Base-by-base conservation (phyloP, 768 basidiomycete genomes). In the Strobilomyces confusus region DNA sequence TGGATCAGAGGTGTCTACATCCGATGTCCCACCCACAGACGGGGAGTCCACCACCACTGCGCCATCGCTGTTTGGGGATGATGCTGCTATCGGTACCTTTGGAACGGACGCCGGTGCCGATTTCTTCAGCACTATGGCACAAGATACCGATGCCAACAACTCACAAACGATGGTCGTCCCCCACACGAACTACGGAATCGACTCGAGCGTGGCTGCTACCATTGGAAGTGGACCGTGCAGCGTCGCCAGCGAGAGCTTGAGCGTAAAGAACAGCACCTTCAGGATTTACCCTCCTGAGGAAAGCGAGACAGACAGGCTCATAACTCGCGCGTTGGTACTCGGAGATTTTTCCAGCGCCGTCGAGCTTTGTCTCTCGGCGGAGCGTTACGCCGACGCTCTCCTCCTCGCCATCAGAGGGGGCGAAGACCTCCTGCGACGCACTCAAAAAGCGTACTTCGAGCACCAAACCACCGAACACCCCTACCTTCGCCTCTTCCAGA, bases 311-410 rank as follows among this genome's bases (percentile, higher is more conserved):
- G 95, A 98, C 63, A 78, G 84, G 19, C 76, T 99, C 15, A 80
- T 98, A 59, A 97, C 95, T 2, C 92, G 92, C 64, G 90, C 95
- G 3, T 78, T 98, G 36, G 92, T 99, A 2, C 77, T 98, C 11
- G 95, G 97, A n/a, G 95, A 99, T 69, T 98, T 98, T 58, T 80
- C 83, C 61, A 87, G 85, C 15, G 95, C 97, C 2, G 97, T 98
- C 17, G 84, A 89, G 3, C 77, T 98, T 2, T 97, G 95, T 68
- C 78, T 98, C 15, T 88, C 92, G 0, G 81, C 86, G 0, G 89
- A 93, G 47, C 82, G 95, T 29, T 98, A 84, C 62, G 95, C 97
- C 1, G 97, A 99, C 64, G 97, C 97, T 0, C 88, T 98, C 48
- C 77, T 99, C 13, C 82, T 98, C 13, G 92, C 97, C 29, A 93